Base-by-base conservation (phyloP, 164 flowering plant genomes). In the Litsea cubeba region DNA sequence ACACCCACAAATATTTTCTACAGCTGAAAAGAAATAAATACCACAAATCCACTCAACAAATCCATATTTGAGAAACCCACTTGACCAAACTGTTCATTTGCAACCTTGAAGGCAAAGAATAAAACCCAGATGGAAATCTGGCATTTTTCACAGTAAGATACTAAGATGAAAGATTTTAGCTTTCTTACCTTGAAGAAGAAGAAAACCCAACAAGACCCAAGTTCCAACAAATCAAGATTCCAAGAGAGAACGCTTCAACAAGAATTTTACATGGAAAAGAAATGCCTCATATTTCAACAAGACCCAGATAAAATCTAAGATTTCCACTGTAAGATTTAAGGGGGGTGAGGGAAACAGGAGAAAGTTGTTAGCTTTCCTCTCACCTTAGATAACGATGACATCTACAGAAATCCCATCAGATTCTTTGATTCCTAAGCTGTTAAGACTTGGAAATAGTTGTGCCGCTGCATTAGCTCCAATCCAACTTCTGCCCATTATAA, bases 371-470 rank as follows among this genome's bases (percentile, higher is more conserved):
- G 25, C 71, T 68, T 54, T 54, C 60, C 60, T 68, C 71, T 35
- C 50, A 68, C 71, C 71, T 74, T 72, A 40, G 50, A 68, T 46
- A n/a, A 14, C 60, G 20, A 54, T 54, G 60, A 54, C 60, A 54
- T 54, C 17, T 5, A 54, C 60, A 2, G n/a, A 54, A 54, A 54
- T 54, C 60, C 15, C 51, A 70, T 26, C 22, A 68, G 71, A 74
- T 74, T 74, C 64, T 60, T 68, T 57, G 71, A 74, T 74, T 66
- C 71, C 65, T 74, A 35, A 68, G 40, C 18, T 50, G 74, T 63
- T 46, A 28, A 40, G 24, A 32, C 67, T 35, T 2, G 14, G 20
- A 69, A 50, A 70, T 30, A 50, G 57, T 72, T 62, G 30, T 7
- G 17, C 60, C 12, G 20, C 60, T 54, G 18, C 68, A 62, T 8